These are phyloP conservation scores for Colletotrichum cuscutae DNA, from an alignment of 2,329 filamentous ascomycete genomes.

Conservation along the genomic window DNA sequence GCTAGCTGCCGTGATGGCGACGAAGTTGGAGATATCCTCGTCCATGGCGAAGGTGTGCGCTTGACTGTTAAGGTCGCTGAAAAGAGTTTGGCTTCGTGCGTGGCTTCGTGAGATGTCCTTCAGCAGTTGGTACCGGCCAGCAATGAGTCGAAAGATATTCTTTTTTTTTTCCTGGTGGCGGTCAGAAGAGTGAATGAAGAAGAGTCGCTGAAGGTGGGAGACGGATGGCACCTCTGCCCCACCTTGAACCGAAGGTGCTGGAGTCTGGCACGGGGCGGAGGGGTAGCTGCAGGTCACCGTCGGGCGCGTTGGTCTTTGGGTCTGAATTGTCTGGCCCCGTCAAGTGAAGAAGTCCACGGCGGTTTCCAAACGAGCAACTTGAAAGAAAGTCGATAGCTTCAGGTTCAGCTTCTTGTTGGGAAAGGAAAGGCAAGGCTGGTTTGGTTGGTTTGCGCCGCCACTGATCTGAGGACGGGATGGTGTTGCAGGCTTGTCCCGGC, in stretches of 20 bases:
- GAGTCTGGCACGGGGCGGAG: constrained; percentile 7
- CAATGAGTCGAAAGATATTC: background rate
- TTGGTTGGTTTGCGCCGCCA: constrained; percentile 1
- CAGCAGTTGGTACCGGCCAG: background rate
- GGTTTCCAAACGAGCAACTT: background rate
- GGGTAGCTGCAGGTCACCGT: constrained; percentile 11
- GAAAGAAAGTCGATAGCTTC: background rate
- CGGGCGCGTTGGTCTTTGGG: constrained; percentile 1
- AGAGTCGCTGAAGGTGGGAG: constrained; percentile 5
- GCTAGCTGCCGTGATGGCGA: constrained; percentile 80
- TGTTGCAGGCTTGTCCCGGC: constrained; percentile 20
- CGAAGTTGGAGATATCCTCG: constrained; percentile 80
- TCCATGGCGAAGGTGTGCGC: constrained; percentile 63
- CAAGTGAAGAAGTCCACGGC: background rate
- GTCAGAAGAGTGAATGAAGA: constrained; percentile 9
- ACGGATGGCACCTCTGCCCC: constrained; percentile 30
- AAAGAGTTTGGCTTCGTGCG: background rate
- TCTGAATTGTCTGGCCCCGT: background rate
- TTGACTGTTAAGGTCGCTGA: background rate
- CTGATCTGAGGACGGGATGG: background rate
- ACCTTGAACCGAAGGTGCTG: constrained; percentile 28
- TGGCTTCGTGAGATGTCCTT: background rate
- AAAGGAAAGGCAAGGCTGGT: background rate
- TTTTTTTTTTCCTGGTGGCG: constrained; percentile 1
- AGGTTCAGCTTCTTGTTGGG: background rate